Evolutionary conservation across 202 grass and related monocot genomes (phyloP).

Genomic region (Setaria italica): DNA sequence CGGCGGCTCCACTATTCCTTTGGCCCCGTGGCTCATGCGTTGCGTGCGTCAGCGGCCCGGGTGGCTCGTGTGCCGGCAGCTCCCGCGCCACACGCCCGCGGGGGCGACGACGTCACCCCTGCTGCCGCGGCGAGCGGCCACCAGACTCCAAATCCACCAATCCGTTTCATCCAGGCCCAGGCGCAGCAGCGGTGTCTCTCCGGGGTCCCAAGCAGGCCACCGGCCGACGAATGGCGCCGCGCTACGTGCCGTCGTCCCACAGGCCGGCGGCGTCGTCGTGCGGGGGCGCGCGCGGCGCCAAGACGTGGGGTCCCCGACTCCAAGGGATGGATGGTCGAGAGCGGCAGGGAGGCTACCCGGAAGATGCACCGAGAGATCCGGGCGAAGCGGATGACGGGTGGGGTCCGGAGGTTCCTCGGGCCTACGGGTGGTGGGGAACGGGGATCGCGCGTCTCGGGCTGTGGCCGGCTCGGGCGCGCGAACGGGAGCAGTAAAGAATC

Average conservation of each 20-base stretch:
- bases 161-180: neutral
- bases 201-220: neutral
- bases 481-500: neutral
- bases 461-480: neutral
- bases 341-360: too few species aligned
- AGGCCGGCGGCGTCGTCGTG: neutral
- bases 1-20: neutral
- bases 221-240: neutral
- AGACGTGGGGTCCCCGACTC: neutral
- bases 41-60: neutral
- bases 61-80: neutral
- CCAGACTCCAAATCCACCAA: neutral
- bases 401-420: fast-evolving
- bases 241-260: neutral
- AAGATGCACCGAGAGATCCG: neutral
- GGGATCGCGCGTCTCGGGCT: too few species aligned
- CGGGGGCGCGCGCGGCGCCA: neutral
- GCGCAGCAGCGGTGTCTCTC: neutral
- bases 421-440: neutral
- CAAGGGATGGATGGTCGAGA: too few species aligned
- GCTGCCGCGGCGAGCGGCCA: neutral
- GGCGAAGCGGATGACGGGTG: neutral
- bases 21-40: neutral
- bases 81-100: neutral
- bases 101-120: neutral